Evolutionary conservation across 2,329 filamentous ascomycete species (phyloP), one percentile per base, ranked within the genome.

Genomic region (Claviceps digitariae): DNA sequence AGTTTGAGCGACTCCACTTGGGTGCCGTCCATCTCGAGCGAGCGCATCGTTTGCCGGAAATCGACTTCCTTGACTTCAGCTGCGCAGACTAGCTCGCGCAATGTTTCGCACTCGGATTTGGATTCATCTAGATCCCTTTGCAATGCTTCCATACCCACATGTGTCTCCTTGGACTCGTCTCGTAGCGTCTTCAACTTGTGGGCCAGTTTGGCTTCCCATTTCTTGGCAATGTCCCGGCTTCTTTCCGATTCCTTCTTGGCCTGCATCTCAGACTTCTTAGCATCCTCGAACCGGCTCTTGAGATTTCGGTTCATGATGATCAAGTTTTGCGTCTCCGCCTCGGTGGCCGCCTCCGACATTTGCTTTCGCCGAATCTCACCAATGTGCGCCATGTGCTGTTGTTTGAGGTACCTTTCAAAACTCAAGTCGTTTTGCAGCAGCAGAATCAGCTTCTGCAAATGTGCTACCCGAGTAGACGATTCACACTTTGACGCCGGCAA

Each of bases 331-430:
- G 85, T 89, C 63, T 93, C 87, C 0, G 87, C 87, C 64, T 91
- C 87, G 1, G 81, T 84, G 1, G 86, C 85, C 8, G 86, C 86
- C 64, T 90, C 85, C 58, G 80, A 80, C 57, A 91, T 81, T 55
- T 89, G 83, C 57, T 83, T 82, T 15, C 86, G 77, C 59, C 87
- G 83, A 44, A 93, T 69, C 61, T 88, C 85, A 1, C 86, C 86
- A 63, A 93, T 90, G 55, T 91, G 86, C 2, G 83, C 79, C 58
- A 90, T 79, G 64, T 91, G 87, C 62, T 93, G 87, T 58, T 89
- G 81, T 64, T 90, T 91, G 61, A 91, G 76, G 66, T 89, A 91
- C 27, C 86, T 77, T 65, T 93, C 88, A 62, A 91, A 93, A 58
- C 86, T 87, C 45, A 93, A 73, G 60, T 93, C 87, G 57, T 90